Evolutionary conservation across 805 yeast genomes (phyloP).

Genomic region (Wickerhamiella qilinensis): DNA sequence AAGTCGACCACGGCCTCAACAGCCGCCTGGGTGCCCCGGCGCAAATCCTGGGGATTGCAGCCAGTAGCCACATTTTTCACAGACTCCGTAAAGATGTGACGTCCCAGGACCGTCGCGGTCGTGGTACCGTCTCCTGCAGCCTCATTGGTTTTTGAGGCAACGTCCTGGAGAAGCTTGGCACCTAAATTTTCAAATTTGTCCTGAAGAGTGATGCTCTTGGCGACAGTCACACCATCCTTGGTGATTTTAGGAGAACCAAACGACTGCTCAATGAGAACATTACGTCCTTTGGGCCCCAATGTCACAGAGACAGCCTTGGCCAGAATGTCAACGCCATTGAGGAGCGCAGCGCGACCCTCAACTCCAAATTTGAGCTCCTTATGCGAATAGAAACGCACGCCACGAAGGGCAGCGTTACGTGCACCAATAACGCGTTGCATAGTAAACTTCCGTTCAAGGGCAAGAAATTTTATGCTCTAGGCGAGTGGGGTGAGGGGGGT

Average conservation of each 20-base stretch:
- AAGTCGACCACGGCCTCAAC: conserved; percentile 82
- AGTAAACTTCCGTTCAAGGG: too few relatives aligned
- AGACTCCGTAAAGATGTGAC: conserved; percentile 87
- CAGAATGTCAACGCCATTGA: conserved; percentile 85
- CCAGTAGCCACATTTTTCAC: conserved; percentile 98
- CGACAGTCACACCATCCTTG: conserved; percentile 97
- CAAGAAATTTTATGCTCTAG: too few relatives aligned
- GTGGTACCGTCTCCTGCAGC: conserved; percentile 99
- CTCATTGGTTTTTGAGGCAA: conserved; percentile 93
- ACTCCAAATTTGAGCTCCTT: conserved; percentile 94
- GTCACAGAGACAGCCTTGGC: conserved; percentile 96
- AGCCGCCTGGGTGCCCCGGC: conserved; percentile 95
- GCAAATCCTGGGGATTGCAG: conserved; percentile 95
- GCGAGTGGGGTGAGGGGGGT: too few relatives aligned
- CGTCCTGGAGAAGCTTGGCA: conserved; percentile 88
- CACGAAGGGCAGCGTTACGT: conserved; percentile 10
- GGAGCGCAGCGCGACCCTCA: conserved; percentile 87
- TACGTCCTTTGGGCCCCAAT: conserved; percentile 95
- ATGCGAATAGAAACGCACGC: conserved; percentile 33
- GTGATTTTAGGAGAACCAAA: conserved; percentile 97
- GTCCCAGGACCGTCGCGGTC: conserved; percentile 89
- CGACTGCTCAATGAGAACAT: conserved; percentile 89
- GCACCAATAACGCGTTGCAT: conserved; percentile 2
- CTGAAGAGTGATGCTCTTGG: conserved; percentile 61
- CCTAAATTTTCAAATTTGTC: conserved; percentile 95